These are phyloP conservation scores for Phoma sp. DNA, from an alignment of 2,329 filamentous ascomycete species.

Conservation along the genomic window DNA sequence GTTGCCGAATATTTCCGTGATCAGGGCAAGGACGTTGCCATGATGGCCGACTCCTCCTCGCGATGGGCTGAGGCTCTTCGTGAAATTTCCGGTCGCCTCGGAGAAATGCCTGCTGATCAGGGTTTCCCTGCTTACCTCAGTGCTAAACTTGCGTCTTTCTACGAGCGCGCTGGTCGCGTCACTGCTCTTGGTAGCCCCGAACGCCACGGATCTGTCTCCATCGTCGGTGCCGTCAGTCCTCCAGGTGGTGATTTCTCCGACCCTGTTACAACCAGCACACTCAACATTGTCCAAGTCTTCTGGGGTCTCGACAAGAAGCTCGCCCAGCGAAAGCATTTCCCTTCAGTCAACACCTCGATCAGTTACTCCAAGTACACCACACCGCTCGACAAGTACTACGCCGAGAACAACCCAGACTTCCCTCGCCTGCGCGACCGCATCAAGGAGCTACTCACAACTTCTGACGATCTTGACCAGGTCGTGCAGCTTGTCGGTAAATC, in stretches of 20 bases:
- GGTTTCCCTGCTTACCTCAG: slow-evolving; percentile 98
- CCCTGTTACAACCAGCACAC: slow-evolving; percentile 90
- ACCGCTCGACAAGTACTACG: slow-evolving; percentile 90
- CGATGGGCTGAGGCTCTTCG: slow-evolving; percentile 98
- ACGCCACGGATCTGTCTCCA: slow-evolving; percentile 90
- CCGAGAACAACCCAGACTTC: slow-evolving; percentile 93
- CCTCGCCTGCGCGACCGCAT: slow-evolving; percentile 91
- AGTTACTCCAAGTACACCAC: slow-evolving; percentile 97
- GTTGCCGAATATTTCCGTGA: slow-evolving; percentile 96
- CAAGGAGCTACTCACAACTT: slow-evolving; percentile 91
- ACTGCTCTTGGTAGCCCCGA: slow-evolving; percentile 86
- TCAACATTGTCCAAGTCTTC: slow-evolving; percentile 98
- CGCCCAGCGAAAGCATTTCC: slow-evolving; percentile 98
- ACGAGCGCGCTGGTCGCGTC: slow-evolving; percentile 94
- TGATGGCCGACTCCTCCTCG: slow-evolving; percentile 99
- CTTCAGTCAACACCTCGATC: slow-evolving; percentile 91
- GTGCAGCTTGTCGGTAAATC: slow-evolving; percentile 98
- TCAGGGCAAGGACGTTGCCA: slow-evolving; percentile 95
- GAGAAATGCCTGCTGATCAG: slow-evolving; percentile 99
- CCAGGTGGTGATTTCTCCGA: slow-evolving; percentile 99
- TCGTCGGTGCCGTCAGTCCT: slow-evolving; percentile 95
- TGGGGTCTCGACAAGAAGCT: slow-evolving; percentile 99
- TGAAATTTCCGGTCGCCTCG: slow-evolving; percentile 97
- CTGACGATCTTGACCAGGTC: slow-evolving; percentile 97
- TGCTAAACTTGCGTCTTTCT: slow-evolving; percentile 98